Percentiles rank a stretch among this genome's conserved stretches.
Conservation (phyloP, 1,284 basidiomycete genomes). For the Ceratobasidium sp. region DNA sequence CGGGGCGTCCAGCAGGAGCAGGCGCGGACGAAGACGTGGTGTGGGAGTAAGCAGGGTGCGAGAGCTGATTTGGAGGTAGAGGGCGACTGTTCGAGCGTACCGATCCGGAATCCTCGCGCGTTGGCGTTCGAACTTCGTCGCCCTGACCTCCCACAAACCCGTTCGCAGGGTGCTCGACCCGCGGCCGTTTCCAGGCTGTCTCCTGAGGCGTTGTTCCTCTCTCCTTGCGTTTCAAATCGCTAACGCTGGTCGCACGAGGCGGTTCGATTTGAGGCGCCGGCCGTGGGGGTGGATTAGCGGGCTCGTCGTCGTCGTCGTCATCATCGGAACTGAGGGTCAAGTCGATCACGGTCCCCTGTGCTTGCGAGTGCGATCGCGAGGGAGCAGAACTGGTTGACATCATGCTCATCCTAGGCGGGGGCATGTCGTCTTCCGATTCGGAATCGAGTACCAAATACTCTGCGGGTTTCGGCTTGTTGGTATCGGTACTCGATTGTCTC, state of each 20-base stretch:
- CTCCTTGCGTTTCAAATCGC: conserved; percentile 71
- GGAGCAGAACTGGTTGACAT: conserved; percentile 7
- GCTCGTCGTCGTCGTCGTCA: conserved; percentile 70
- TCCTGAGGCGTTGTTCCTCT: conserved; percentile 62
- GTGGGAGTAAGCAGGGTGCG: conserved; percentile 36
- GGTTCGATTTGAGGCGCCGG: conserved; percentile 2
- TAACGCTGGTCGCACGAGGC: conserved; percentile 17
- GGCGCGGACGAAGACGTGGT: conserved; percentile 28
- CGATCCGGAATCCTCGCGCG: conserved; percentile 22
- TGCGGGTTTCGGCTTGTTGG: conserved; percentile 59
- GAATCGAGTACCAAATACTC: conserved; percentile 84
- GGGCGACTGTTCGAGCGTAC: conserved; percentile 37
- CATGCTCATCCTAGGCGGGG: background rate
- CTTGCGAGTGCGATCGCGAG: conserved; percentile 16
- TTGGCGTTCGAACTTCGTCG: conserved; percentile 17
- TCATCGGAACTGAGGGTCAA: conserved; percentile 75
- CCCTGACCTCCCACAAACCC: conserved; percentile 32
- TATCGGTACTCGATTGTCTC: conserved; percentile 17
- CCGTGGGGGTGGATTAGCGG: conserved; percentile 50
- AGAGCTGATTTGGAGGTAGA: conserved; percentile 26
- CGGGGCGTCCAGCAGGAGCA: conserved; percentile 28
- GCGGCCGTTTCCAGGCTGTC: conserved; percentile 76
- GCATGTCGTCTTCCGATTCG: conserved; percentile 77
- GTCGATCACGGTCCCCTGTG: conserved; percentile 71
- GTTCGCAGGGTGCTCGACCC: conserved; percentile 60